Base-by-base conservation (phyloP, 257 asterid genomes). In the Primulina tabacum region DNA sequence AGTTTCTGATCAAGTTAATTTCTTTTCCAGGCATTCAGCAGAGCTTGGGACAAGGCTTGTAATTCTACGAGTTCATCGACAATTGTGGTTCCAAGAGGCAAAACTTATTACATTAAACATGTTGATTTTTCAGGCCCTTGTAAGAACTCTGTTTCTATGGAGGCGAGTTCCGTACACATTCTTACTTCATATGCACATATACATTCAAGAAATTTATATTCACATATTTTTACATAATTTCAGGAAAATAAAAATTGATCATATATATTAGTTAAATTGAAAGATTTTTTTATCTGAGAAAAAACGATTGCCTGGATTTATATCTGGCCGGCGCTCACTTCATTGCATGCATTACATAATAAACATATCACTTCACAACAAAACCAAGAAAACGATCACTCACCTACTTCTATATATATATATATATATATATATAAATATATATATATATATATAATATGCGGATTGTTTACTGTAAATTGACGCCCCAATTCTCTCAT, bases 11-110 rank as follows among this genome's bases (percentile, higher is more conserved):
- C 1, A 24, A 33, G 7, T 33, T 6, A 2, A 28, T 28, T 28
- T 24, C 26, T 24, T 8, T 72, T 7, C 68, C 64, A 93, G 99
- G 97, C 99, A 77, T 90, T 93, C 66, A 65, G 69, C 65, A 71
- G 58, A 20, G 95, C 95, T 62, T 93, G 99, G 99, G 81, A 79
- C 61, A 79, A 61, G 71, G 92, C 90, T 55, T 90, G 97, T 73
- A 73, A 28, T 56, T 80, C 87, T 57, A 61, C 71, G 8, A 72
- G 11, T 73, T n/a, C 81, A 26, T 64, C 82, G 43, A 81, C 52
- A 52, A 69, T 89, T 30, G 37, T 83, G 67, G 88, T 93, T 61
- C 96, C 99, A 29, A 50, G 69, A 18, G 78, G 65, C 64, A 84
- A 81, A 60, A 84, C 76, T 34, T 93, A 89, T 71, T 82, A 75